Percentiles rank a stretch among this genome's conserved stretches.
These are phyloP conservation scores for Cercophora sp. DNA, from an alignment of 495 filamentous ascomycete genomes.

Conservation along the genomic window DNA sequence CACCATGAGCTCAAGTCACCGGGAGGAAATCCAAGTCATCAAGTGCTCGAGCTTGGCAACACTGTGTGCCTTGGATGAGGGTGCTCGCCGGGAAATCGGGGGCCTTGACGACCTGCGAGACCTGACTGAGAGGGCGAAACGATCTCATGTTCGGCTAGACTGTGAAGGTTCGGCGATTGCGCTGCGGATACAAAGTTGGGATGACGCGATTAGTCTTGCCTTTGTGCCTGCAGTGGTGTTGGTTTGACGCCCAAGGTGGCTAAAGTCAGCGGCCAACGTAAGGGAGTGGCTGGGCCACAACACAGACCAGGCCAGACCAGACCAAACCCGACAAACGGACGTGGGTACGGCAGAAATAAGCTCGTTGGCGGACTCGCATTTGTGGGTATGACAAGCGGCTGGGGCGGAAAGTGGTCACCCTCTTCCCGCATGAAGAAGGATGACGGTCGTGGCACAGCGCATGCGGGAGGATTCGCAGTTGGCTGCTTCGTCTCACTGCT, in stretches of 20 bases:
- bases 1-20: slow-evolving; percentile 1
- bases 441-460: too few relatives aligned
- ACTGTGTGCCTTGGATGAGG: slow-evolving; percentile 13
- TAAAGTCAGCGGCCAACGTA: too few relatives aligned
- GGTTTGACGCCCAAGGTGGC: not conserved
- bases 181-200: not conserved
- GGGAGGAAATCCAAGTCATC: slow-evolving; percentile 16
- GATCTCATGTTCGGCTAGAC: not conserved
- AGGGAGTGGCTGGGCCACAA: too few relatives aligned
- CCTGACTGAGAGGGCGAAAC: not conserved
- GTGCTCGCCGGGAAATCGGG: slow-evolving; percentile 8
- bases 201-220: not conserved
- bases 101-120: slow-evolving; percentile 2
- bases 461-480: too few relatives aligned
- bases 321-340: too few relatives aligned
- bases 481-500: too few relatives aligned
- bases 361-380: too few relatives aligned
- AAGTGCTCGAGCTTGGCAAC: slow-evolving; percentile 21
- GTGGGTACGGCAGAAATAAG: too few relatives aligned
- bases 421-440: too few relatives aligned
- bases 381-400: too few relatives aligned
- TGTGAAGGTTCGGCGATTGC: not conserved
- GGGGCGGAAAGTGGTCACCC: too few relatives aligned
- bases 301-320: too few relatives aligned
- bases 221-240: not conserved